Evolutionary conservation across 768 basidiomycete species (phyloP).

Genomic region (Boletus sp.): DNA sequence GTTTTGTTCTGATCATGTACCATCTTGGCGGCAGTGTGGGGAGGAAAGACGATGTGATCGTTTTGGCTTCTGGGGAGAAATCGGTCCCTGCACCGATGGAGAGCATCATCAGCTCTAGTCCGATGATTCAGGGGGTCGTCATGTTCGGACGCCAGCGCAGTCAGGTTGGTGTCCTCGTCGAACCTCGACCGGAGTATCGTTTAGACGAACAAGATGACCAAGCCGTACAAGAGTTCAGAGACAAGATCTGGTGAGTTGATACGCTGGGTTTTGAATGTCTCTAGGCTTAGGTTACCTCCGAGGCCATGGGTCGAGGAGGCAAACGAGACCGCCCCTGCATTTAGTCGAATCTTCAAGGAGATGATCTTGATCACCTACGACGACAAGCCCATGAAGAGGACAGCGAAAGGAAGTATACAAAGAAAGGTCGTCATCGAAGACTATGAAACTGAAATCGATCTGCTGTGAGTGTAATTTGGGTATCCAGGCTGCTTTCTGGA

Average conservation of each 20-base stretch:
- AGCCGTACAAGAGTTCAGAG: conserved; percentile 12
- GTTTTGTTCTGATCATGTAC: neutral
- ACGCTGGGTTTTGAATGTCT: too few species aligned
- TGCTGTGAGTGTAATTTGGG: conserved; percentile 12
- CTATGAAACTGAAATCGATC: conserved; percentile 27
- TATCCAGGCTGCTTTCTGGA: neutral
- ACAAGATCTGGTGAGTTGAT: conserved; percentile 23
- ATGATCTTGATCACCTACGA: conserved; percentile 44
- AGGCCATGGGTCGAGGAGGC: conserved; percentile 42
- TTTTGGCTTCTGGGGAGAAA: conserved; percentile 32
- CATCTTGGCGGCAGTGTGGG: conserved; percentile 30
- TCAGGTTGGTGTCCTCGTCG: conserved; percentile 30
- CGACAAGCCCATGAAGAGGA: conserved; percentile 40
- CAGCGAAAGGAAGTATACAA: conserved; percentile 30
- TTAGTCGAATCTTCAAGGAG: conserved; percentile 46
- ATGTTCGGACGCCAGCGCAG: conserved; percentile 32
- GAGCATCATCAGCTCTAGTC: conserved; percentile 10
- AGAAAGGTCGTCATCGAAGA: conserved; percentile 14
- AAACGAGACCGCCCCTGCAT: conserved; percentile 36
- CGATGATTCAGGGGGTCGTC: conserved; percentile 18
- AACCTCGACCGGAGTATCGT: conserved; percentile 18
- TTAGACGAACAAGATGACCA: conserved; percentile 8
- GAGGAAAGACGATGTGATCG: conserved; percentile 33
- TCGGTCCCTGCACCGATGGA: conserved; percentile 34
- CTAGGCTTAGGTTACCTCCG: neutral